A percentile compares a stretch with the other conserved stretches of the same genome.
Evolutionary conservation across 225 moss, liverwort and hornwort genomes (phyloP).

Genomic region (Straminergon stramineum): DNA sequence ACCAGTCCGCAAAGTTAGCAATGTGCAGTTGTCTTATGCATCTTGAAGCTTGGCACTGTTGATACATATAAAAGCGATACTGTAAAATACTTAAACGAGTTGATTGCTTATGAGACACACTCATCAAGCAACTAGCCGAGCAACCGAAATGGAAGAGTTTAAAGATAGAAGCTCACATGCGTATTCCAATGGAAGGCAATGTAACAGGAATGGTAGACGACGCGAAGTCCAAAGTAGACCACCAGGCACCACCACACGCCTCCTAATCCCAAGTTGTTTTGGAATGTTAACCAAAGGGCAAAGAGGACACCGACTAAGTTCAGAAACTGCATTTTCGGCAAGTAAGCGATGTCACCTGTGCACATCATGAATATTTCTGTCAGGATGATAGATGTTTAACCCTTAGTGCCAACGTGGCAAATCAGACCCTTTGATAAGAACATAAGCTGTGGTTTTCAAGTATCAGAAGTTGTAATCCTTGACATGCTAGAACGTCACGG

Average conservation of each 20-base stretch:
- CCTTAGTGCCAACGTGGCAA: neutral
- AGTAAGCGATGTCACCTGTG: conserved; percentile 62
- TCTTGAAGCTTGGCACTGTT: neutral
- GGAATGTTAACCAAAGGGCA: conserved; percentile 40
- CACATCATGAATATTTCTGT: neutral
- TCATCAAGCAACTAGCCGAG: neutral
- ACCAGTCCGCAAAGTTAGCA: neutral
- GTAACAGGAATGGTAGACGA: conserved; percentile 42
- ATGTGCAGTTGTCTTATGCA: neutral
- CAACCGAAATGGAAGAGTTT: neutral
- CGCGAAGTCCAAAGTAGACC: conserved; percentile 51
- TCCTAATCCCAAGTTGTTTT: conserved; percentile 41
- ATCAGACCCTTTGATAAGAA: neutral
- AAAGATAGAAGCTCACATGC: conserved; percentile 34
- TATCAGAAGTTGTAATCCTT: neutral
- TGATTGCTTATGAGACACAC: neutral
- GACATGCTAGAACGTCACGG: neutral
- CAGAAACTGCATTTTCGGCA: conserved; percentile 63
- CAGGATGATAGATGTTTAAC: neutral
- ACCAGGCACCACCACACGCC: conserved; percentile 84
- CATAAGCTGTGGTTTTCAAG: neutral
- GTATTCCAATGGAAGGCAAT: conserved; percentile 49
- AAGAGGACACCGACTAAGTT: conserved; percentile 35
- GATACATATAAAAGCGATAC: too few species aligned
- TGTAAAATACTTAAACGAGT: neutral